These are phyloP conservation scores for Tuctoria greenei DNA, from an alignment of 176 grass and related monocot species.

Conservation along the genomic window DNA sequence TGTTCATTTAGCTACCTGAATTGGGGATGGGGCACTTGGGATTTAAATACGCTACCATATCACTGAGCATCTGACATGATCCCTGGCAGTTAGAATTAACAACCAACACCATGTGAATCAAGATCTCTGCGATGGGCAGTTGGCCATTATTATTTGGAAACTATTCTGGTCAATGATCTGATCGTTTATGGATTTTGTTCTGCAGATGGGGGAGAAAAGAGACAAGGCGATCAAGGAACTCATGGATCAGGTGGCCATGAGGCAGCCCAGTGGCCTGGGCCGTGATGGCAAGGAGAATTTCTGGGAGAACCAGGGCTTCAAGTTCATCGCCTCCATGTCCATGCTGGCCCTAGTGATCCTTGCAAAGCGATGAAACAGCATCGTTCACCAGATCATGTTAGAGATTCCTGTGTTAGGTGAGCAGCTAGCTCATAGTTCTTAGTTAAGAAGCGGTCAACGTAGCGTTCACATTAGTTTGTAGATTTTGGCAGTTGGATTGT, in stretches of 20 bases:
- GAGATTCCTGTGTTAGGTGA: constrained; percentile 34
- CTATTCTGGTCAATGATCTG: constrained; percentile 28
- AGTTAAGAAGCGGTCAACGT: constrained; percentile 13
- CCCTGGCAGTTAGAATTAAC: constrained; percentile 33
- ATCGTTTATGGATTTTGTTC: not conserved
- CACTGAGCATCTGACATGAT: not conserved
- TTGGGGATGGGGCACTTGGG: not conserved
- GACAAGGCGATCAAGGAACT: constrained; percentile 85
- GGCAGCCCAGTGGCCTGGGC: constrained; percentile 28
- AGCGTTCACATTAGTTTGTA: constrained; percentile 24
- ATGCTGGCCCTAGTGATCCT: constrained; percentile 72
- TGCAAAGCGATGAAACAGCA: constrained; percentile 54
- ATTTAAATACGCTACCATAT: constrained; percentile 27
- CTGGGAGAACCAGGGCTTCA: constrained; percentile 82
- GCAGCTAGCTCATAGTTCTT: constrained; percentile 45
- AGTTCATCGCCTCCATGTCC: constrained; percentile 72
- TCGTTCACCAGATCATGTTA: not conserved
- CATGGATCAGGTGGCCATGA: constrained; percentile 68
- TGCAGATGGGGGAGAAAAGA: constrained; percentile 82
- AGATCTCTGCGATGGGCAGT: constrained; percentile 15
- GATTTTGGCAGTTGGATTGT: not conserved
- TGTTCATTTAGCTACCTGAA: constrained; percentile 29
- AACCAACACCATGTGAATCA: constrained; percentile 36
- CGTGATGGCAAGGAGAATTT: constrained; percentile 49
- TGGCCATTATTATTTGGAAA: constrained; percentile 23